Evolutionary conservation across 768 basidiomycete genomes (phyloP), one percentile per base, ranked within the genome.

Genomic region (Jaapia argillacea): DNA sequence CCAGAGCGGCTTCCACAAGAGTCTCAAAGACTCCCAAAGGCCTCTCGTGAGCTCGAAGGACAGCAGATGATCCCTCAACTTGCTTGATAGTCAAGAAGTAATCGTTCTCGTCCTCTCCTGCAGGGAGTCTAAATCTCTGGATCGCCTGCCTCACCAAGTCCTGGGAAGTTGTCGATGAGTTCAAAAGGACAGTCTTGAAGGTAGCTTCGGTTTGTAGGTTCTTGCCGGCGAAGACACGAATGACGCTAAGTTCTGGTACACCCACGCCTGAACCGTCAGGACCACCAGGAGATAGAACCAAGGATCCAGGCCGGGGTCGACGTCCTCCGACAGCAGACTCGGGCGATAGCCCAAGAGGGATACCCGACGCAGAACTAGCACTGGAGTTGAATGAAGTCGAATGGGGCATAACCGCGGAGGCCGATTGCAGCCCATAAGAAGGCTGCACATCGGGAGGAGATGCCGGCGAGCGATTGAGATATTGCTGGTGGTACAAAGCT

Each of bases 151-250:
- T 74, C 41, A 98, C 75, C 33, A 99, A 77, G 46, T 96, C 94
- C 0, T 71, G 65, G 0, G 89, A 77, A 0, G 84, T 85, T 0
- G 94, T 97, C 1, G 79, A 80, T 4, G 85, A 68, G 54, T 93
- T 97, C 44, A 98, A 74, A 14, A 98, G 65, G 1, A 94, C 96
- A 4, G 96, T 98, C 68, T 98, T 98, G 74, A 99, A 99, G 4
- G 94, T 96, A 2, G 92, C 90, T 53, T 98, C 93, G 0, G 91
- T 89, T 58, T 91, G 81, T 49, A 98, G 58, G 51, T 88, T 74
- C 51, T 84, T 79, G 23, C 94, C 96, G 0, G 94, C 93, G 56
- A 99, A 99, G 28, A 99, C 80, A 21, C 96, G 86, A 41, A 99
- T 82, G 48, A 99, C 96, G 53, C 85, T 96, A 44, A 99, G 74